phyloP scores from a whole-genome alignment of 768 basidiomycete species.

The Calvatia gigantea region DNA sequence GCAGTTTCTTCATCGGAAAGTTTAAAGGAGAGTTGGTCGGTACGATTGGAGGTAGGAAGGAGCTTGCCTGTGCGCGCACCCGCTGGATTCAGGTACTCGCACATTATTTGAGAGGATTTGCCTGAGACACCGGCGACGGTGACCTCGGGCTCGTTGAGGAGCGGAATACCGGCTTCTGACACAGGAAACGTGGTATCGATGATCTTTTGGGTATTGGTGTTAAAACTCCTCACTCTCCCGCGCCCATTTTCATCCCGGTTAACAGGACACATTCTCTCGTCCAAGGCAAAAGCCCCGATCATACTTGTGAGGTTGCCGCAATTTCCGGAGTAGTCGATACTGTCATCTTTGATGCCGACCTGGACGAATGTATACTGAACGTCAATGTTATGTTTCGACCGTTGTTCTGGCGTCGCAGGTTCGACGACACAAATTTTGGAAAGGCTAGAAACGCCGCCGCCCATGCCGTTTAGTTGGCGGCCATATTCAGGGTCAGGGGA shows the following conservation, averaged over 20 bases:
- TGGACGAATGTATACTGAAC: conserved; percentile 73
- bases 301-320: conserved; percentile 75
- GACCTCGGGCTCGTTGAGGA: conserved; percentile 46
- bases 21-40: conserved; percentile 34
- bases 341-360: conserved; percentile 54
- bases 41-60: conserved; percentile 54
- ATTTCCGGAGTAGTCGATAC: conserved; percentile 68
- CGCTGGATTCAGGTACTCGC: conserved; percentile 64
- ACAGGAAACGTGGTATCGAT: conserved; percentile 73
- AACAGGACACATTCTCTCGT: conserved; percentile 50
- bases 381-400: conserved; percentile 31
- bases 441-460: conserved; percentile 70
- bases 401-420: conserved; percentile 38
- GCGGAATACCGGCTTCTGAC: conserved; percentile 26
- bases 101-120: conserved; percentile 56
- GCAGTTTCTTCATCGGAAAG: conserved; percentile 17
- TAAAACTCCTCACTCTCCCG: conserved; percentile 56
- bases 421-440: conserved; percentile 73
- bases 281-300: conserved; percentile 70
- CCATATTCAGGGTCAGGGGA: conserved; percentile 69
- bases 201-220: conserved; percentile 69
- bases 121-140: conserved; percentile 69
- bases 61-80: conserved; percentile 72
- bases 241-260: conserved; percentile 16
- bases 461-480: conserved; percentile 79